A percentile compares a stretch with the other conserved stretches of the same genome.
These are phyloP conservation scores for Lipomyces lipofer DNA, from an alignment of 805 yeast genomes.

Conservation along the genomic window DNA sequence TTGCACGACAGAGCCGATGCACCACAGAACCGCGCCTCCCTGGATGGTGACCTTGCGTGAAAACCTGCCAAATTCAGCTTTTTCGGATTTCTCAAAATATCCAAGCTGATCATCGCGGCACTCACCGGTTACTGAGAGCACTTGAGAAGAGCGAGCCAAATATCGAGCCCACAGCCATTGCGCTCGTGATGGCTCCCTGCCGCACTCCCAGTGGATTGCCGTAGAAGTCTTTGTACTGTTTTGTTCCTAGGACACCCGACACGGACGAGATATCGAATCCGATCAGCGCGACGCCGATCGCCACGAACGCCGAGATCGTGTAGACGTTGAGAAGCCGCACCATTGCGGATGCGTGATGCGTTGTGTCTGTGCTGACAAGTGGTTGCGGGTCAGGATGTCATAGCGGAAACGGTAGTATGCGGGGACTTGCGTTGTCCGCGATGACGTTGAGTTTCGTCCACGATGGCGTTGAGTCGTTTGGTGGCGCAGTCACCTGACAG, in stretches of 20 bases:
- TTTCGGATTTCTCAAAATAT: constrained; percentile 41
- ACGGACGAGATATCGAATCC: constrained; percentile 71
- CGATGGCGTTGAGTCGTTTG: too few relatives aligned
- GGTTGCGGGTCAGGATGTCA: too few relatives aligned
- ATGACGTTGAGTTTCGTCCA: too few relatives aligned
- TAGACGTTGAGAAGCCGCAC: constrained; percentile 45
- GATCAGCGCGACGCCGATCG: constrained; percentile 61
- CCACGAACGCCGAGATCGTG: constrained; percentile 50
- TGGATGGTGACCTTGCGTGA: constrained; percentile 30
- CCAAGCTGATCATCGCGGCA: constrained; percentile 33
- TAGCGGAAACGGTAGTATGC: too few relatives aligned
- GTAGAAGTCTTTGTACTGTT: constrained; percentile 50
- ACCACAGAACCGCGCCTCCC: constrained; percentile 28
- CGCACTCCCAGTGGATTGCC: constrained; percentile 50
- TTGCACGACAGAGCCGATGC: constrained; percentile 32
- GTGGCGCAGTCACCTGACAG: too few relatives aligned
- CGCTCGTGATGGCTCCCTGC: constrained; percentile 64
- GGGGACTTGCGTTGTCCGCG: too few relatives aligned
- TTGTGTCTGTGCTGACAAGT: too few relatives aligned
- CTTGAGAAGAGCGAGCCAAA: constrained; percentile 55
- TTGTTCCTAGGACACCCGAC: constrained; percentile 55
- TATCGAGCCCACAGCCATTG: constrained; percentile 66
- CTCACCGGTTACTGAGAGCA: background rate
- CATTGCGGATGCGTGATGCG: constrained; percentile 44
- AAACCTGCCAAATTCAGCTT: constrained; percentile 32